Evolutionary conservation across 2,329 filamentous ascomycete genomes (phyloP).

Genomic region (Exserohilum rostratum): DNA sequence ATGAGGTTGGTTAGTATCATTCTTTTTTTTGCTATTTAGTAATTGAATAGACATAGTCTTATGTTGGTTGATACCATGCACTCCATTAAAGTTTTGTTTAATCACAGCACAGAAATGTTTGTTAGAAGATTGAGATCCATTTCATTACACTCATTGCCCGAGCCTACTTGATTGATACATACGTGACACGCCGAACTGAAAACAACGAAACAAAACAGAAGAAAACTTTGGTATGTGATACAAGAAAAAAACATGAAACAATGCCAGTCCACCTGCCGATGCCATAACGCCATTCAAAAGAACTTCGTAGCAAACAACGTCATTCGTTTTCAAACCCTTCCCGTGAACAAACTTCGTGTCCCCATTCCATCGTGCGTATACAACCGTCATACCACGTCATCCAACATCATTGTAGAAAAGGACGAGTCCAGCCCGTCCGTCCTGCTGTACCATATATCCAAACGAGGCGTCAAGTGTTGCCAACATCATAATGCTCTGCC

Average conservation of each 20-base stretch:
- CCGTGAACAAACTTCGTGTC: neutral
- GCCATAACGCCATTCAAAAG: neutral
- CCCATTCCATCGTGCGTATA: neutral
- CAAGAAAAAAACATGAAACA: neutral
- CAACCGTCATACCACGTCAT: neutral
- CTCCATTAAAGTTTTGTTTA: too few relatives aligned
- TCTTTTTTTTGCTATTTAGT: too few relatives aligned
- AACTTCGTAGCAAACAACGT: neutral
- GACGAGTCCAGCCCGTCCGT: neutral
- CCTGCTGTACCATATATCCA: neutral
- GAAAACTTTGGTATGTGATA: neutral
- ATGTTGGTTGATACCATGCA: too few relatives aligned
- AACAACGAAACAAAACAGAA: neutral
- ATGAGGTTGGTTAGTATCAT: too few relatives aligned
- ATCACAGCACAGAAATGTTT: too few relatives aligned
- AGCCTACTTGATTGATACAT: neutral
- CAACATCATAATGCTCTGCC: neutral
- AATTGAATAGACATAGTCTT: too few relatives aligned
- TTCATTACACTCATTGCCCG: neutral
- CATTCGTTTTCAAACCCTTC: neutral
- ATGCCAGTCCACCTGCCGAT: neutral
- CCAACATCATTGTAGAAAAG: neutral
- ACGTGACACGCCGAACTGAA: neutral
- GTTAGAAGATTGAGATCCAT: neutral
- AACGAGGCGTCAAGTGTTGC: neutral